phyloP scores from a whole-genome alignment of 2,329 filamentous ascomycete species.

The Emericellopsis cladophorae region DNA sequence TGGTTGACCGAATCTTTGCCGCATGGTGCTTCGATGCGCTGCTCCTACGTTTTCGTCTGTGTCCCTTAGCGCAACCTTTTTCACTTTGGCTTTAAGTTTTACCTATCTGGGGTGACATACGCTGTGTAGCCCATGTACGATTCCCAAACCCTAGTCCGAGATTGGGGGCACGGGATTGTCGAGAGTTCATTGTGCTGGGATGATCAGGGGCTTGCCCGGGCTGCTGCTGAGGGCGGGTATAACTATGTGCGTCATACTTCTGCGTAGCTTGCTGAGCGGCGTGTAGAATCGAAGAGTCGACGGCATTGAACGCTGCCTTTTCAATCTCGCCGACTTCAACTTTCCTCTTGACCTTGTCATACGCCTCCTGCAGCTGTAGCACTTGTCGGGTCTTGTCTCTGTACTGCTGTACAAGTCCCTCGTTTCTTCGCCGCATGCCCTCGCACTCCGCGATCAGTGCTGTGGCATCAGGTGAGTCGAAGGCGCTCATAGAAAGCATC shows the following conservation, averaged over 20 bases:
- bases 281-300: conserved; percentile 13
- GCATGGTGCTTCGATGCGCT: background rate
- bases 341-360: conserved; percentile 45
- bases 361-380: conserved; percentile 53
- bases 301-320: conserved; percentile 34
- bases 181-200: too few species aligned
- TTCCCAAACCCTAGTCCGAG: too few species aligned
- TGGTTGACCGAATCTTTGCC: background rate
- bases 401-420: conserved; percentile 54
- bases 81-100: too few species aligned
- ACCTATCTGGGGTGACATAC: too few species aligned
- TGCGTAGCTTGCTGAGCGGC: too few species aligned
- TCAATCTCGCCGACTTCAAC: conserved; percentile 42
- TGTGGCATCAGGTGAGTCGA: conserved; percentile 8
- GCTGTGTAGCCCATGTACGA: too few species aligned
- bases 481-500: background rate
- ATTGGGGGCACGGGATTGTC: too few species aligned
- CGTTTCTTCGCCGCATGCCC: conserved; percentile 54
- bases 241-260: too few species aligned
- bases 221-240: too few species aligned
- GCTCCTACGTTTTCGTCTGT: background rate
- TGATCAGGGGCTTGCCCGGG: too few species aligned
- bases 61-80: background rate
- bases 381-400: conserved; percentile 60
- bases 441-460: conserved; percentile 50